Conservation (phyloP, 1,284 basidiomycete genomes). For the Tremellales sp. region DNA sequence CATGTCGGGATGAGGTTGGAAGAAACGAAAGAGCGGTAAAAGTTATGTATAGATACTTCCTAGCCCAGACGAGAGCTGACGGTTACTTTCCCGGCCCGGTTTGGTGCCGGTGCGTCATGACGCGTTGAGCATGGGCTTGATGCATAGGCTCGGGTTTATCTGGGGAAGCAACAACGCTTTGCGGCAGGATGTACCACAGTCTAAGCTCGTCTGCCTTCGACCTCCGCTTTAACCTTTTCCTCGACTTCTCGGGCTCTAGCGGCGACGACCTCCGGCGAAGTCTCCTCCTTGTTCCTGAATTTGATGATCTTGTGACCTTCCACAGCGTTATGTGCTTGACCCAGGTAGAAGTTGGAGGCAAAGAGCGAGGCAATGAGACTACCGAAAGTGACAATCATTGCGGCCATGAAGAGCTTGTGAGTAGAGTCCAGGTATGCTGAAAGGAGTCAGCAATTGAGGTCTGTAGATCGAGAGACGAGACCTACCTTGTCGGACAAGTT, state of each 20-base stretch:
- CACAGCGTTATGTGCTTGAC: conserved; percentile 26
- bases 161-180: too few relatives aligned
- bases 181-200: too few relatives aligned
- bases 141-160: too few relatives aligned
- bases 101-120: too few relatives aligned
- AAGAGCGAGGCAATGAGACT: conserved; percentile 15
- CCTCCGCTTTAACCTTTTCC: conserved; percentile 13
- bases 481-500: conserved; percentile 20
- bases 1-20: neutral
- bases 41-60: too few relatives aligned
- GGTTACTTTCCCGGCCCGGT: too few relatives aligned
- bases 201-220: too few relatives aligned
- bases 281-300: conserved; percentile 16
- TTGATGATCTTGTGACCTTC: conserved; percentile 28
- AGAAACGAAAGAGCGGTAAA: too few relatives aligned
- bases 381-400: conserved; percentile 19
- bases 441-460: neutral
- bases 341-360: conserved; percentile 29
- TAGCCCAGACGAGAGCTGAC: too few relatives aligned
- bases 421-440: conserved; percentile 24
- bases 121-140: too few relatives aligned
- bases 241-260: conserved; percentile 15
- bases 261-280: conserved; percentile 15
- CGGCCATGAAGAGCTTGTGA: conserved; percentile 17
- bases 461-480: neutral